Percentiles rank a stretch among this genome's conserved stretches.
Evolutionary conservation across 306 rosid species (phyloP).

Genomic region (Glycine latifolia): DNA sequence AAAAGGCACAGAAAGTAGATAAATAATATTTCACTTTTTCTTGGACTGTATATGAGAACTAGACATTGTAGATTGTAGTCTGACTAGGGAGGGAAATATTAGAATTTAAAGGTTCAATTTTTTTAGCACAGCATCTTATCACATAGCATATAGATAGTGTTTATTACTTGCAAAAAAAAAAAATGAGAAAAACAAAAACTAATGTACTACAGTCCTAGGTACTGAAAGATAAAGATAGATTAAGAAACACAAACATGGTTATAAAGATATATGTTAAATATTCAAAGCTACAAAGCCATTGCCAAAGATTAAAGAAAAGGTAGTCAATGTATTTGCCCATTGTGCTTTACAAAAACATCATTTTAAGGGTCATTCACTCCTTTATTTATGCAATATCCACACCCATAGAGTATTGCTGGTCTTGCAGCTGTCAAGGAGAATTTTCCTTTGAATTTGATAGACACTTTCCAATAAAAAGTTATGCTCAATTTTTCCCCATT

Average conservation of each 20-base stretch:
- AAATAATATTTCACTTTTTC: slow-evolving; percentile 26
- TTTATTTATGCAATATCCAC: background rate
- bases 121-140: slow-evolving; percentile 19
- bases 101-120: slow-evolving; percentile 16
- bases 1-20: slow-evolving; percentile 30
- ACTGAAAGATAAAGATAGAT: slow-evolving; percentile 31
- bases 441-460: slow-evolving; percentile 35
- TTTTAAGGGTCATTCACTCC: background rate
- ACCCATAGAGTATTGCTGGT: slow-evolving; percentile 17
- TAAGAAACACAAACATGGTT: slow-evolving; percentile 26
- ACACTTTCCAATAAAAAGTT: background rate
- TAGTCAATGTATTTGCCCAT: slow-evolving; percentile 5
- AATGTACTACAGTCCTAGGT: slow-evolving; percentile 7
- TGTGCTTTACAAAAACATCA: slow-evolving; percentile 25
- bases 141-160: background rate
- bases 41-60: background rate
- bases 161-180: slow-evolving; percentile 11
- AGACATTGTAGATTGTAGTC: background rate
- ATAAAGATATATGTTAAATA: slow-evolving; percentile 13
- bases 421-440: background rate
- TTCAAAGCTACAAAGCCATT: slow-evolving; percentile 12
- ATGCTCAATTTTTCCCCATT: background rate
- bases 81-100: background rate
- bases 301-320: background rate
- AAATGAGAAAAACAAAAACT: background rate